Conservation (phyloP, 2,329 filamentous ascomycete genomes). For the Ophiognomonia clavigignenti-juglandacearum region DNA sequence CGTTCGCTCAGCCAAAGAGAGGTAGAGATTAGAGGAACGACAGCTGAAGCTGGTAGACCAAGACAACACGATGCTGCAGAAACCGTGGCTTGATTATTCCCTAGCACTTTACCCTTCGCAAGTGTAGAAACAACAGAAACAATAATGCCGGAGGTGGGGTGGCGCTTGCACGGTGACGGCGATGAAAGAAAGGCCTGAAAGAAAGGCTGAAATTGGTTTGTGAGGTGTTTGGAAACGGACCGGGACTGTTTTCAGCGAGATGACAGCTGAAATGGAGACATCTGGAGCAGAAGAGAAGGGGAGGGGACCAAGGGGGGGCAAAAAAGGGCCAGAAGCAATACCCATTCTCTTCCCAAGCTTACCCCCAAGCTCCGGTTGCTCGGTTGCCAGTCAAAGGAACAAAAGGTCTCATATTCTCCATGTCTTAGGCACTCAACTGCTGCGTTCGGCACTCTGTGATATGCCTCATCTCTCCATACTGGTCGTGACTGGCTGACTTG, state of each 20-base stretch:
- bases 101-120: neutral
- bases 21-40: neutral
- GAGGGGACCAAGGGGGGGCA: no score
- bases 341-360: no score
- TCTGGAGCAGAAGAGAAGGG: no score
- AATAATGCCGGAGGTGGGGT: neutral
- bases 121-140: neutral
- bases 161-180: neutral
- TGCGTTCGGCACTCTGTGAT: neutral
- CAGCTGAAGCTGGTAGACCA: neutral
- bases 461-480: no score
- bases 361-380: no score
- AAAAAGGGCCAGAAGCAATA: no score
- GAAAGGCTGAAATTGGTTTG: neutral
- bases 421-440: neutral
- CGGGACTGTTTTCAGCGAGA: neutral
- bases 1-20: neutral
- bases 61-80: constrained; percentile 1
- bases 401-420: neutral
- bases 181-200: neutral
- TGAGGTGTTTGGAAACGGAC: neutral
- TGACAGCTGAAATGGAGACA: neutral
- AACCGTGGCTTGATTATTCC: neutral
- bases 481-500: no score
- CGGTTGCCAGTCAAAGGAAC: neutral